Percentiles rank a stretch among this genome's conserved stretches.
These are phyloP conservation scores for Umbelopsis sp. DNA, from an alignment of 192 early-diverging fungal genomes.

Conservation along the genomic window DNA sequence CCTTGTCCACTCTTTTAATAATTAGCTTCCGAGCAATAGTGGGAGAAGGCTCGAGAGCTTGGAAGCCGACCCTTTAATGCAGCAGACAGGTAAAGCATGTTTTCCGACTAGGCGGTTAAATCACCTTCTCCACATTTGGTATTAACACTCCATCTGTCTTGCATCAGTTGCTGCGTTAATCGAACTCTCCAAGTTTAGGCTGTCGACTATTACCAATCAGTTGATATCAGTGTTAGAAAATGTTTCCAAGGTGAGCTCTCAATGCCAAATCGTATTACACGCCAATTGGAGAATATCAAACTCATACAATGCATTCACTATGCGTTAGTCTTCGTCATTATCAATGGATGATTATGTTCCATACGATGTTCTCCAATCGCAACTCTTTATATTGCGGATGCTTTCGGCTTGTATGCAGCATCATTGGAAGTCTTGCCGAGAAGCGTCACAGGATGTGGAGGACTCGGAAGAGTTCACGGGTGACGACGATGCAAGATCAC, in stretches of 20 bases:
- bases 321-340: slow-evolving; percentile 36
- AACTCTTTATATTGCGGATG: slow-evolving; percentile 81
- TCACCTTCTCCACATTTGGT: not conserved
- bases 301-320: slow-evolving; percentile 3
- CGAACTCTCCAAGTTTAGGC: slow-evolving; percentile 76
- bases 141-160: not conserved
- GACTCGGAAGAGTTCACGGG: slow-evolving; percentile 10
- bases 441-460: slow-evolving; percentile 36
- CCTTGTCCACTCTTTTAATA: slow-evolving; percentile 9
- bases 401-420: slow-evolving; percentile 85
- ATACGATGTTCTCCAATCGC: slow-evolving; percentile 78
- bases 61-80: slow-evolving; percentile 76
- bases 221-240: slow-evolving; percentile 74
- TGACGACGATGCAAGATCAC: slow-evolving; percentile 23
- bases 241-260: slow-evolving; percentile 61
- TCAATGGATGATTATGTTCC: slow-evolving; percentile 61
- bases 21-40: slow-evolving; percentile 77
- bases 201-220: slow-evolving; percentile 67
- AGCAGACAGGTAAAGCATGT: slow-evolving; percentile 55
- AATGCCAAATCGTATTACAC: not conserved
- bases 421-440: slow-evolving; percentile 79
- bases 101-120: not conserved
- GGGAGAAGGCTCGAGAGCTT: slow-evolving; percentile 64
- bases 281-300: not conserved
- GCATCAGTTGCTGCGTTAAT: slow-evolving; percentile 67